phyloP scores from a whole-genome alignment of 2,329 filamentous ascomycete genomes.

The Nemania sp. region DNA sequence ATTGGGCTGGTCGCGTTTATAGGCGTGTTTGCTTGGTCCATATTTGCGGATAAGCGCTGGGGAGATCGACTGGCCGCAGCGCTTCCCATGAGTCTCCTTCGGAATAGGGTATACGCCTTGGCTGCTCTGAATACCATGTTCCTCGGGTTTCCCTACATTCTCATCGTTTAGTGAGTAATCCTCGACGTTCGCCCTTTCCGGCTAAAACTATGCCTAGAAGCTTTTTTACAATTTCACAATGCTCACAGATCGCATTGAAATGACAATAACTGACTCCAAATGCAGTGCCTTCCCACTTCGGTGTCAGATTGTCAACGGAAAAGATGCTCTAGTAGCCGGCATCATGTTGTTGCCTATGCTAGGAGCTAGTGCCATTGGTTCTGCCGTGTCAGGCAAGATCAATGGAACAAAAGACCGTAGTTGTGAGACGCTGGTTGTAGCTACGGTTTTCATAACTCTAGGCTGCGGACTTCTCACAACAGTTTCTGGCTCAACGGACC shows the following conservation, averaged over 20 bases:
- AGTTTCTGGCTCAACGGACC: slow-evolving; percentile 37
- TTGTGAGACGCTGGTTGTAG: slow-evolving; percentile 49
- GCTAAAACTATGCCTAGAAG: background rate
- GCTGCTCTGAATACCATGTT: slow-evolving; percentile 52
- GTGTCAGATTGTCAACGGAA: slow-evolving; percentile 55
- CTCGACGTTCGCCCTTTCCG: background rate
- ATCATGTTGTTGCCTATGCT: slow-evolving; percentile 60
- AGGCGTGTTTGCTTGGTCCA: slow-evolving; percentile 48
- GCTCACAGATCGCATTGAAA: background rate
- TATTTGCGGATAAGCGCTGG: slow-evolving; percentile 39
- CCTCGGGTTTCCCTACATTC: slow-evolving; percentile 55
- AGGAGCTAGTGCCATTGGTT: slow-evolving; percentile 52
- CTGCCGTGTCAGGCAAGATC: slow-evolving; percentile 47
- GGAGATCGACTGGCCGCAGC: slow-evolving; percentile 45
- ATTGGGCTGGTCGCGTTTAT: slow-evolving; percentile 45
- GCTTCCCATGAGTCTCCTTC: slow-evolving; percentile 54
- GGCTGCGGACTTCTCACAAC: slow-evolving; percentile 55
- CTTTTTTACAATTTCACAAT: background rate
- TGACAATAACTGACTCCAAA: background rate
- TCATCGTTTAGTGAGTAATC: slow-evolving; percentile 47
- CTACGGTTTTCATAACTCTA: slow-evolving; percentile 49
- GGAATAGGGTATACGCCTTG: slow-evolving; percentile 51
- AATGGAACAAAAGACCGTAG: slow-evolving; percentile 49
- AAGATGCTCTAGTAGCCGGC: slow-evolving; percentile 51
- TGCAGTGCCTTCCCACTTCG: slow-evolving; percentile 50